Evolutionary conservation across 192 early-diverging fungal genomes (phyloP).

Genomic region (Backusella westeae): DNA sequence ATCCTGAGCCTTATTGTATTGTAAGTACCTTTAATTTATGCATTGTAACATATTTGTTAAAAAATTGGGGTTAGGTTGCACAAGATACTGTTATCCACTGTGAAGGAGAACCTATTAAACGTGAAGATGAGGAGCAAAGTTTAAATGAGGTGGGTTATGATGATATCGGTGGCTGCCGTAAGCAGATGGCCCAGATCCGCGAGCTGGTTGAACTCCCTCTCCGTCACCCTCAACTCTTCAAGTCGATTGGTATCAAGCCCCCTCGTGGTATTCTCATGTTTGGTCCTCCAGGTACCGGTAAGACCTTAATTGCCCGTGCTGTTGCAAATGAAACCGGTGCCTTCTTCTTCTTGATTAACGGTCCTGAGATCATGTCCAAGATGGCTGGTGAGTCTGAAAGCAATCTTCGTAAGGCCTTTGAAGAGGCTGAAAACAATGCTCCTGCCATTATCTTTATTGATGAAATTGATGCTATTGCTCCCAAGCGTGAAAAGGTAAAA

Average conservation of each 20-base stretch:
- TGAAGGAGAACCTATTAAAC: slow-evolving; percentile 98
- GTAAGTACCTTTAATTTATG: slow-evolving; percentile 51
- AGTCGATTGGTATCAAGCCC: slow-evolving; percentile 98
- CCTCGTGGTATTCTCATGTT: slow-evolving; percentile 97
- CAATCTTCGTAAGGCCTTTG: slow-evolving; percentile 97
- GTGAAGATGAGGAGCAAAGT: slow-evolving; percentile 96
- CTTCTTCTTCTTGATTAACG: slow-evolving; percentile 99
- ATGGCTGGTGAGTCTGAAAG: slow-evolving; percentile 99
- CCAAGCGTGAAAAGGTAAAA: slow-evolving; percentile 73
- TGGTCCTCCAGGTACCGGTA: slow-evolving; percentile 98
- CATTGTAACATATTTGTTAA: not conserved
- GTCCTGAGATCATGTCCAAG: slow-evolving; percentile 99
- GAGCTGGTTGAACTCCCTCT: slow-evolving; percentile 97
- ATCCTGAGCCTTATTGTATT: slow-evolving; percentile 95
- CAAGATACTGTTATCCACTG: slow-evolving; percentile 98
- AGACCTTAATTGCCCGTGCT: slow-evolving; percentile 97
- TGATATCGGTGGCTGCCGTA: slow-evolving; percentile 97
- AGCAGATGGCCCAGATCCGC: slow-evolving; percentile 99
- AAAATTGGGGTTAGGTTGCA: slow-evolving; percentile 61
- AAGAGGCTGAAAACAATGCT: slow-evolving; percentile 97
- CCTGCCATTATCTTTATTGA: slow-evolving; percentile 98
- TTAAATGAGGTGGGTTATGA: slow-evolving; percentile 96
- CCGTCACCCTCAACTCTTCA: slow-evolving; percentile 98
- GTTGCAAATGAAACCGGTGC: slow-evolving; percentile 99
- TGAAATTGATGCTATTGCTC: slow-evolving; percentile 97